Base-by-base conservation (phyloP, 495 filamentous ascomycete genomes). In the Cercophora sp. region DNA sequence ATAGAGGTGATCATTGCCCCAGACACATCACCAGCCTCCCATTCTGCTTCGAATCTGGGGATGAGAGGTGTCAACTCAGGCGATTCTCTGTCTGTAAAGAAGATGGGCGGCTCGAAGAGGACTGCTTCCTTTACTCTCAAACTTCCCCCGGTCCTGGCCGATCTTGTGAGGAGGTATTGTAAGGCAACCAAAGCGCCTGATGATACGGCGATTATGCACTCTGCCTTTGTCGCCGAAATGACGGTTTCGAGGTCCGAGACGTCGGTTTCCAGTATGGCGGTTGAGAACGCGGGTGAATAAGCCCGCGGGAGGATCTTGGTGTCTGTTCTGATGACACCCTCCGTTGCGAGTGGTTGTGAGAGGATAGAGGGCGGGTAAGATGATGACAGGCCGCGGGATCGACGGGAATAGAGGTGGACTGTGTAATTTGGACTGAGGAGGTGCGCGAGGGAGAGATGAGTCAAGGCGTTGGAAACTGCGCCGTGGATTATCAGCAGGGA, bases 361-460 rank as follows among this genome's bases (percentile, higher is more conserved):
- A 40, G 48, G 34, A 58, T 35, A 2, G 29, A 9, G 11, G 37
- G 13, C 1, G 51, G 51, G 19, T 49, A 58, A n/a, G 43, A 34
- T 8, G 34, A 35, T 3, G 56, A 58, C 1, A 54, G 51, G 6
- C 56, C 56, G 15, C 56, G 41, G n/a, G 13, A 43, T 15, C 56
- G 56, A 18, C 50, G 34, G 20, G 56, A 58, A 3, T 39, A n/a
- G n/a, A 51, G 34, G 36, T 58, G 26, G 2, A 58, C 56, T 5
- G 56, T 58, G 37, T 42, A 58, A n/a, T 41, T 19, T 2, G 36
- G 18, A 16, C 37, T 39, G 13, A 54, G 40, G 15, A 36, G 27
- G 2, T 29, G 13, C 2, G 50, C 50, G 34, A 57, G 55, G 24
- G 54, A 50, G 11, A 16, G 13, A 29, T 54, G 51, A 2, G 50